phyloP scores from a whole-genome alignment of 257 asterid genomes.

The Coffea canephora region DNA sequence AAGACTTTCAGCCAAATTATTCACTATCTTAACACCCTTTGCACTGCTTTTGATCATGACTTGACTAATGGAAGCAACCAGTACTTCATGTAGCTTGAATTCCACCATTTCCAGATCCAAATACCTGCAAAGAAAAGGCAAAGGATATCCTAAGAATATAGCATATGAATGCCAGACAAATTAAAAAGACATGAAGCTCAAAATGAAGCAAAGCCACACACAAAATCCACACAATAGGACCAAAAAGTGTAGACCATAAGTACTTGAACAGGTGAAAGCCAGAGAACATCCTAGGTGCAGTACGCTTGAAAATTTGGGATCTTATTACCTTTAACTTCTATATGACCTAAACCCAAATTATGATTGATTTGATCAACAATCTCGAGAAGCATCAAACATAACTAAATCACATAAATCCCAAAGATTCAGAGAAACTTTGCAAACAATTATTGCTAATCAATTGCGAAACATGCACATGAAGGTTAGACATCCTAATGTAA shows the following conservation, averaged over 20 bases:
- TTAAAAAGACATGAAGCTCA: too few species aligned
- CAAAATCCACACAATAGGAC: not conserved
- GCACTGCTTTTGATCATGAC: conserved; percentile 78
- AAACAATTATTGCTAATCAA: too few species aligned
- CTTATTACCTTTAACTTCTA: not conserved
- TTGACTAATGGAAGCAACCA: conserved; percentile 83
- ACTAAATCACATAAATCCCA: not conserved
- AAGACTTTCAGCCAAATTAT: conserved; percentile 48
- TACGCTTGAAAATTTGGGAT: not conserved
- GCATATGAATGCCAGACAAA: not conserved
- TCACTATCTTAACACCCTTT: conserved; percentile 63
- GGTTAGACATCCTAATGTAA: not conserved
- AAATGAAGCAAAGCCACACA: not conserved
- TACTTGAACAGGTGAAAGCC: not conserved
- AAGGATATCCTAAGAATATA: not conserved
- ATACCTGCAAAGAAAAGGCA: conserved; percentile 41
- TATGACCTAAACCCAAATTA: not conserved
- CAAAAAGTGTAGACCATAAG: not conserved
- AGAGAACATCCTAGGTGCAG: not conserved
- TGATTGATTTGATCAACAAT: not conserved
- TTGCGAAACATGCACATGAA: not conserved
- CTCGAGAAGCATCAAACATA: not conserved
- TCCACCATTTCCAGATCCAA: conserved; percentile 93
- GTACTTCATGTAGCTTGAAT: conserved; percentile 71
- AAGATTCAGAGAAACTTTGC: not conserved